Evolutionary conservation across 306 rosid species (phyloP).

Genomic region (Ochetophila trinervis): DNA sequence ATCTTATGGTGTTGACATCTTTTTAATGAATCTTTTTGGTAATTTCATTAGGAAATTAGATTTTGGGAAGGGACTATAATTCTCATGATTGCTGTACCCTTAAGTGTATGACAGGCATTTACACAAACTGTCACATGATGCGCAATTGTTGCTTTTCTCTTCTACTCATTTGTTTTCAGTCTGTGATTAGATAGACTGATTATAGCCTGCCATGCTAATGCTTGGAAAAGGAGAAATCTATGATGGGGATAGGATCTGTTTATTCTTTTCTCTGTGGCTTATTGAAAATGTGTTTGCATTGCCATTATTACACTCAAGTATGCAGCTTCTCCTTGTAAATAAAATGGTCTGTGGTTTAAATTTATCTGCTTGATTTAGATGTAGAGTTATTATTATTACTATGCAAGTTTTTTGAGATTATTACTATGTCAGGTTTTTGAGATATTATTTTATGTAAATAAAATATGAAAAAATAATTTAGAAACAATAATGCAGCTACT

Average conservation of each 20-base stretch:
- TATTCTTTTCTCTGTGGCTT: not conserved
- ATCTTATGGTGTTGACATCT: not conserved
- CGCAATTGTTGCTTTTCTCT: not conserved
- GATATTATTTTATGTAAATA: not conserved
- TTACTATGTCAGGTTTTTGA: not conserved
- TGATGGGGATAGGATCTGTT: no score
- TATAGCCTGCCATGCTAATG: not conserved
- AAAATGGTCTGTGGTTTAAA: not conserved
- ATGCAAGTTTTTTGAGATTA: no score
- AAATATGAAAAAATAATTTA: not conserved
- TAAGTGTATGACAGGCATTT: not conserved
- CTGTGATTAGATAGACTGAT: not conserved
- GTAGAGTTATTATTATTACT: not conserved
- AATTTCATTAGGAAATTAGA: not conserved
- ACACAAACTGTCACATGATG: not conserved
- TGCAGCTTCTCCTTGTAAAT: not conserved
- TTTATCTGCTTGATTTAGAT: not conserved
- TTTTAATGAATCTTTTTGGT: not conserved
- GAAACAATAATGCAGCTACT: not conserved
- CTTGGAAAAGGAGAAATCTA: not conserved
- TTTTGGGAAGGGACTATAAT: no score
- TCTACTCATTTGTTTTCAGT: not conserved
- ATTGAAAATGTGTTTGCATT: not conserved
- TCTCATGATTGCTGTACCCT: not conserved
- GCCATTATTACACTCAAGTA: not conserved